Evolutionary conservation across 495 filamentous ascomycete species (phyloP), one percentile per base, ranked within the genome.

Genomic region (Viridothelium virens): DNA sequence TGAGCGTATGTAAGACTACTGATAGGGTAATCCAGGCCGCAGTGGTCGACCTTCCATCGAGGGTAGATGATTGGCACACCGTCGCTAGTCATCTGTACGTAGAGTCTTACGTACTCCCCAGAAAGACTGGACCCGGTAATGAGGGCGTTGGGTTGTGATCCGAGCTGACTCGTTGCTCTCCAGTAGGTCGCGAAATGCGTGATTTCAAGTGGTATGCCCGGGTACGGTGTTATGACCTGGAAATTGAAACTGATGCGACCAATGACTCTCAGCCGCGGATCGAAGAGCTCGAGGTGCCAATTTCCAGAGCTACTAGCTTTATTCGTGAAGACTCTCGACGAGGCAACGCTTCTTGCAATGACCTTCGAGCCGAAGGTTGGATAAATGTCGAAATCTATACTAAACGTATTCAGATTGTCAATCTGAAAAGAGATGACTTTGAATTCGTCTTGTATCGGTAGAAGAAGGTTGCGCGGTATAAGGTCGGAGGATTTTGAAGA

Each of bases 121-220:
- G 91, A 91, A 66, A 98, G 75, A 77, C 93, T 97, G 37, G 95
- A 97, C 6, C 94, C 94, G 2, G 94, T 97, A 37, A 98, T 91
- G 38, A 97, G 84, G 50, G 89, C 88, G 73, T 81, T 92, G 53
- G 90, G 89, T 63, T 90, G 88, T 16, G 86, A 84, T 72, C 96
- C 91, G 53, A 92, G 79, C 66, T 95, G 91, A 71, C 90, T 96
- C 3, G 95, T 98, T 1, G 92, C 93, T 77, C 96, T 97, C 94
- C 94, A 98, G 77, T 98, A 98, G 2, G 94, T 97, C 64, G 96
- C 94, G 73, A 97, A 97, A 70, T 96, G 90, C 1, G 93, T 95
- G 63, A 98, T 96, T 74, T 97, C 95, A 46, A 97, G 78, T 2
- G 95, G 91, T 67, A 89, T 87, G n/a, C 95, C 93, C 68, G 87